Conservation (phyloP, 108 stramenopile genomes). For the Nitzschia sp. region DNA sequence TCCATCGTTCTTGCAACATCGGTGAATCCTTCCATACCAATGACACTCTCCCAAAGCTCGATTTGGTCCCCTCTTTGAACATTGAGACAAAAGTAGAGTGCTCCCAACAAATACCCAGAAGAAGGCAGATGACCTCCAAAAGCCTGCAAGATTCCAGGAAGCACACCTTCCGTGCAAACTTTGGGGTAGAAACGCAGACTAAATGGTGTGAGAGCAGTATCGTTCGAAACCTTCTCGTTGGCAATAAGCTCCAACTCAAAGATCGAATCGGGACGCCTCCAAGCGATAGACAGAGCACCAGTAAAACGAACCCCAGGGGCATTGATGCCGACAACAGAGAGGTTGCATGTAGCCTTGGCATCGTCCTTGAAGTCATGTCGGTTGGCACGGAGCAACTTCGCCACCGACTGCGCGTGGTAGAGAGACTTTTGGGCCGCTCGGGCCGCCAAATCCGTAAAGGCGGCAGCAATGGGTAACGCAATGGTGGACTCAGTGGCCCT, state of each 20-base stretch:
- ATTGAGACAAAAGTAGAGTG: constrained; percentile 18
- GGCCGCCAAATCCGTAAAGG: constrained; percentile 49
- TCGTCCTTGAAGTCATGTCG: constrained; percentile 43
- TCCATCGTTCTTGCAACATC: constrained; percentile 24
- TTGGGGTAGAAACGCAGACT: constrained; percentile 41
- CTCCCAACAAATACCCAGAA: constrained; percentile 50
- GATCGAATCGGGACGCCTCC: constrained; percentile 68
- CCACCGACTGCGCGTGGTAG: constrained; percentile 54
- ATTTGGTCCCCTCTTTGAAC: constrained; percentile 16
- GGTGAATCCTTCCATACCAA: constrained; percentile 32
- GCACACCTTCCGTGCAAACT: constrained; percentile 34
- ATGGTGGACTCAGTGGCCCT: constrained; percentile 71
- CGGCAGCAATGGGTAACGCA: constrained; percentile 71
- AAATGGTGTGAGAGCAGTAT: constrained; percentile 8
- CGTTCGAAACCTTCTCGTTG: constrained; percentile 21
- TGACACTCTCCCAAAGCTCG: constrained; percentile 37
- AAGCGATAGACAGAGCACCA: constrained; percentile 30
- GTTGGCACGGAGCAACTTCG: constrained; percentile 28
- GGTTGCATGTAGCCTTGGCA: constrained; percentile 22
- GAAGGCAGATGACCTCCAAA: constrained; percentile 43
- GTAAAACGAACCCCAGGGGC: background rate
- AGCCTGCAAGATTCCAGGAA: constrained; percentile 42
- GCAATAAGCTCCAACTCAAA: constrained; percentile 61
- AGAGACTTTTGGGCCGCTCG: constrained; percentile 50
- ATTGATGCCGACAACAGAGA: constrained; percentile 27